Conservation (phyloP, 2,329 filamentous ascomycete species). For the Xylariaceae sp. region DNA sequence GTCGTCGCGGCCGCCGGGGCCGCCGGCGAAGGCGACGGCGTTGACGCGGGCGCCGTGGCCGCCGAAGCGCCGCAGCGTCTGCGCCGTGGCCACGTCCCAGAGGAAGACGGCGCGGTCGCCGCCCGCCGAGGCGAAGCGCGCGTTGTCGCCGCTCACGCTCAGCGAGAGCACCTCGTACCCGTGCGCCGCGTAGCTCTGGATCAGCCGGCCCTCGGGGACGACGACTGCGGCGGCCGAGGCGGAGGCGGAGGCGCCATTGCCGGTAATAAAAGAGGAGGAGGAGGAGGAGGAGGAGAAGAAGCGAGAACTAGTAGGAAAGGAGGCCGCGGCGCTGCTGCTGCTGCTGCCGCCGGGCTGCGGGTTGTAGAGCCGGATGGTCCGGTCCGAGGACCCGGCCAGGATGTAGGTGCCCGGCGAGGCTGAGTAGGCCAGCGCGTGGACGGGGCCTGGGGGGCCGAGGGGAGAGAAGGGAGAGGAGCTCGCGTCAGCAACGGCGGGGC, state of each 20-base stretch:
- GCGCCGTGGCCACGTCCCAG: slow-evolving; percentile 83
- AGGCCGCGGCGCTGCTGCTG: slow-evolving; percentile 23
- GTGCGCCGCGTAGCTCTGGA: slow-evolving; percentile 85
- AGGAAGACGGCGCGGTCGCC: slow-evolving; percentile 88
- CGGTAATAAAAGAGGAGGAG: slow-evolving; percentile 24
- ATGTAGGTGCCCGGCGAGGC: slow-evolving; percentile 67
- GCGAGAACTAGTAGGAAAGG: too few species aligned
- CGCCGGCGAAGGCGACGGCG: slow-evolving; percentile 47
- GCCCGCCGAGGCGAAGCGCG: slow-evolving; percentile 77
- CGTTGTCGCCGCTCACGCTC: slow-evolving; percentile 66
- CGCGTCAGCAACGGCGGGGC: too few species aligned
- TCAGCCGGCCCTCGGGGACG: slow-evolving; percentile 49
- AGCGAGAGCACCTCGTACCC: slow-evolving; percentile 88
- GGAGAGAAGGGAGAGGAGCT: too few species aligned
- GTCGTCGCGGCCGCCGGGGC: slow-evolving; percentile 63
- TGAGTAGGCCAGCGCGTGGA: slow-evolving; percentile 68
- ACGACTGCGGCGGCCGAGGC: slow-evolving; percentile 8
- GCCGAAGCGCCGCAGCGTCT: slow-evolving; percentile 68
- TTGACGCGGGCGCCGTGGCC: slow-evolving; percentile 72
- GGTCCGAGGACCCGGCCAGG: slow-evolving; percentile 80
- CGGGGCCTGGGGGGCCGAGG: slow-evolving; percentile 50
- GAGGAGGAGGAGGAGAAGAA: slow-evolving; percentile 3
- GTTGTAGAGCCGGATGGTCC: slow-evolving; percentile 80
- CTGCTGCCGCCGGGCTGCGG: slow-evolving; percentile 42
- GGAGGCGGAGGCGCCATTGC: slow-evolving; percentile 27